phyloP scores from a whole-genome alignment of 1,139 yeast species.

The Nakaseomyces nivariensis region DNA sequence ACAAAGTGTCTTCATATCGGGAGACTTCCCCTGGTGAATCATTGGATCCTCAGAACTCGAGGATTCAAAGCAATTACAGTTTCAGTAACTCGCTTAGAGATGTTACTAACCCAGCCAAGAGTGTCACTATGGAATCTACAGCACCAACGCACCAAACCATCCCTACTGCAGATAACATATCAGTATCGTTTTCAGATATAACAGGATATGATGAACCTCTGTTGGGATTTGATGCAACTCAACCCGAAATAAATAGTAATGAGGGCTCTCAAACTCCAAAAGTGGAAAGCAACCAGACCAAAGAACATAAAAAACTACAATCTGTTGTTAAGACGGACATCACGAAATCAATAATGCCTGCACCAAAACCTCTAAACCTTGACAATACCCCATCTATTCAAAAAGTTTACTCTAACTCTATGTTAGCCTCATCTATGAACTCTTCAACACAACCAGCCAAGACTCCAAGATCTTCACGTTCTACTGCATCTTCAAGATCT shows the following conservation, averaged over 20 bases:
- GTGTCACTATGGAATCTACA: not conserved
- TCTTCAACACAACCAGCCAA: not conserved
- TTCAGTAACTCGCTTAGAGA: not conserved
- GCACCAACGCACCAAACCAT: constrained; percentile 10
- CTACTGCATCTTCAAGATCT: constrained; percentile 1
- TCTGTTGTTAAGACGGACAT: constrained; percentile 1
- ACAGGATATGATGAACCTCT: not conserved
- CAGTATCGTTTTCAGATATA: constrained; percentile 19
- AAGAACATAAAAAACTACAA: not conserved
- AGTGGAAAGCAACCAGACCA: not conserved
- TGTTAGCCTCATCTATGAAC: not conserved
- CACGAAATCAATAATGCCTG: not conserved
- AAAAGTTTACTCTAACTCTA: not conserved
- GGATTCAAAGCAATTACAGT: not conserved
- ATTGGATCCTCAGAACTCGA: not conserved
- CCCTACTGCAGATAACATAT: constrained; percentile 24
- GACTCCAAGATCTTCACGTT: not conserved
- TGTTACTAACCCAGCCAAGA: not conserved
- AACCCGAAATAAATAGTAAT: not conserved
- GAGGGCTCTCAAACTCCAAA: not conserved
- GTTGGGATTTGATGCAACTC: not conserved
- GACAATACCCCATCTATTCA: not conserved
- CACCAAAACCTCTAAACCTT: not conserved
- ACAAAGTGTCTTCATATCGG: constrained; percentile 3
- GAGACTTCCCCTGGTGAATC: not conserved